phyloP scores from a whole-genome alignment of 345 rosid genomes.

The Heritiera littoralis region DNA sequence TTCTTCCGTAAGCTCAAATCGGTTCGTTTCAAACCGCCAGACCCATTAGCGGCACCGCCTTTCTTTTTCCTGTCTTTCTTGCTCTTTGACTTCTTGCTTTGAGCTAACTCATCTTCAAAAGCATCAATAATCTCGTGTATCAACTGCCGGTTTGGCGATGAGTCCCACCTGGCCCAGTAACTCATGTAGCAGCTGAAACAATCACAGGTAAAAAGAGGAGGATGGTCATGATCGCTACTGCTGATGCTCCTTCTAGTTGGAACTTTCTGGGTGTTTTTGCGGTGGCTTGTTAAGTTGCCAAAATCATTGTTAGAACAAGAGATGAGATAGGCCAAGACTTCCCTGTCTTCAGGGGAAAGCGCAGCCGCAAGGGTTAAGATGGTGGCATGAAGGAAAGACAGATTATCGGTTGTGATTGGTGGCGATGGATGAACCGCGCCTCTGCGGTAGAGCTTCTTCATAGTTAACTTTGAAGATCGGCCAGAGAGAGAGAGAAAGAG shows the following conservation, averaged over 20 bases:
- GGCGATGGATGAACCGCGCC: slow-evolving; percentile 78
- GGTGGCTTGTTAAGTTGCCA: slow-evolving; percentile 5
- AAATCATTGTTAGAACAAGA: slow-evolving; percentile 41
- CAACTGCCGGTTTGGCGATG: slow-evolving; percentile 73
- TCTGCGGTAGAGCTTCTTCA: slow-evolving; percentile 80
- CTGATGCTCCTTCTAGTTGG: neutral
- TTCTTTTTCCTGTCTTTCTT: slow-evolving; percentile 53
- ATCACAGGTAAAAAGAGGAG: slow-evolving; percentile 62
- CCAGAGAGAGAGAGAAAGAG: slow-evolving; percentile 15
- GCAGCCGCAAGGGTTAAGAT: slow-evolving; percentile 66
- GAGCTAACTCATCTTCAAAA: slow-evolving; percentile 51
- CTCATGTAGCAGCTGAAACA: slow-evolving; percentile 79
- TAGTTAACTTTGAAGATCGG: slow-evolving; percentile 6
- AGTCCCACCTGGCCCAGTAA: slow-evolving; percentile 86
- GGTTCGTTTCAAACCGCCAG: slow-evolving; percentile 29
- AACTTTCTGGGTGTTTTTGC: slow-evolving; percentile 17
- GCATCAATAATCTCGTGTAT: slow-evolving; percentile 83
- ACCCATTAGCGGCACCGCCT: slow-evolving; percentile 21
- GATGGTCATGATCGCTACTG: slow-evolving; percentile 34
- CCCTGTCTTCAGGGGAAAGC: slow-evolving; percentile 64
- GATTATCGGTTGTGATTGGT: slow-evolving; percentile 43
- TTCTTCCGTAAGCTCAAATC: slow-evolving; percentile 28
- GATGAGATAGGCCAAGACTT: slow-evolving; percentile 65
- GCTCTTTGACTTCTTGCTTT: slow-evolving; percentile 28
- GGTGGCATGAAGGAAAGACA: slow-evolving; percentile 71